Evolutionary conservation across 2,329 filamentous ascomycete genomes (phyloP).

Genomic region (Capronia epimyces): DNA sequence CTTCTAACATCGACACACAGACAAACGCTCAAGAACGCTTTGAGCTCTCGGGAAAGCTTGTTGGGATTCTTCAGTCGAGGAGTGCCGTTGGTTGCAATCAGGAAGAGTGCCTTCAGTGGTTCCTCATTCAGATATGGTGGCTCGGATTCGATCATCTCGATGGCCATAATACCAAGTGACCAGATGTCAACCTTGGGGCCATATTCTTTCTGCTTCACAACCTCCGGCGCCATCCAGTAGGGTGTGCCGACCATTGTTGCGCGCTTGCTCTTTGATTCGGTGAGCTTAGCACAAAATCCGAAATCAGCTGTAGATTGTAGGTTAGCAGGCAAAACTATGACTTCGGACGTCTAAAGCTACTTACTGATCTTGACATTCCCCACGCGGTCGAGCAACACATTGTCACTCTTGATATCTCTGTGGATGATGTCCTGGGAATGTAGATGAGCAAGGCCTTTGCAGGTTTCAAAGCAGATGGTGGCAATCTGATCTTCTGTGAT

Average conservation of each 20-base stretch:
- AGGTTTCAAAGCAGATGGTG: conserved; percentile 96
- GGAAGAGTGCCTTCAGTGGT: conserved; percentile 90
- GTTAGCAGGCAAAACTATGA: conserved; percentile 19
- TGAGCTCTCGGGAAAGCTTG: conserved; percentile 95
- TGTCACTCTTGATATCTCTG: conserved; percentile 98
- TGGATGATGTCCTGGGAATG: conserved; percentile 97
- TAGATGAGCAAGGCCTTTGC: conserved; percentile 87
- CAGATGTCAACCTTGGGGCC: conserved; percentile 98
- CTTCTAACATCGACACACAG: conserved; percentile 95
- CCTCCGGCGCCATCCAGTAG: conserved; percentile 99
- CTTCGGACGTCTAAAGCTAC: conserved; percentile 36
- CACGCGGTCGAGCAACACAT: conserved; percentile 86
- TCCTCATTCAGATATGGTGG: conserved; percentile 97
- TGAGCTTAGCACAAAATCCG: conserved; percentile 97
- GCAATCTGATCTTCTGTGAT: conserved; percentile 97
- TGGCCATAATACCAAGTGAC: conserved; percentile 98
- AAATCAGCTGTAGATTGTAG: conserved; percentile 69
- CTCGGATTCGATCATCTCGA: conserved; percentile 99
- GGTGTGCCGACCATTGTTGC: conserved; percentile 98
- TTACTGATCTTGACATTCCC: conserved; percentile 97
- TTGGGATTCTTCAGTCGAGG: conserved; percentile 96
- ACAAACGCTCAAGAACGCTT: conserved; percentile 93
- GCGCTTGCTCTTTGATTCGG: conserved; percentile 92
- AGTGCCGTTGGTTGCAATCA: conserved; percentile 97
- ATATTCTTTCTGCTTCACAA: conserved; percentile 99